A percentile compares a stretch with the other conserved stretches of the same genome.
phyloP scores from a whole-genome alignment of 164 flowering plant genomes.

The Tetracentron sinense region DNA sequence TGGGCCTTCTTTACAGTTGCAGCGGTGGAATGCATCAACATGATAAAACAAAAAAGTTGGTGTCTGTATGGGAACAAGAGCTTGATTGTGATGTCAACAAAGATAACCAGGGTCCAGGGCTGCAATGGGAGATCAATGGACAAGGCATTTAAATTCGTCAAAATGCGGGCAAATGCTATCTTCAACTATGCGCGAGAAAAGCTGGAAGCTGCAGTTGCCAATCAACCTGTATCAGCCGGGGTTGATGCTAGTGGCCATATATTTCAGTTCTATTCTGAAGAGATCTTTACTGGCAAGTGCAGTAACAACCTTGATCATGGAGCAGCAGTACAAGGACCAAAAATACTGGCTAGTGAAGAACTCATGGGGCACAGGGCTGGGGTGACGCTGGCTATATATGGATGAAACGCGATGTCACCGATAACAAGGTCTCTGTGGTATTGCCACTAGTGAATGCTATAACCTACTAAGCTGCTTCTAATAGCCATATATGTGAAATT shows the following conservation, averaged over 20 bases:
- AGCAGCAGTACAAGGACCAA: conserved; percentile 28
- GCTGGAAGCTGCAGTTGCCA: conserved; percentile 33
- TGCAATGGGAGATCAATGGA: conserved; percentile 64
- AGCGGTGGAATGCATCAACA: conserved; percentile 50
- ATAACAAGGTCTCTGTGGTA: conserved; percentile 45
- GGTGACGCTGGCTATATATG: conserved; percentile 53
- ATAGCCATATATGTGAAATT: no score
- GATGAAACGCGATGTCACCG: conserved; percentile 28
- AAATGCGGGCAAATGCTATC: conserved; percentile 34
- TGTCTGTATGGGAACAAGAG: conserved; percentile 54
- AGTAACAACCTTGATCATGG: conserved; percentile 46
- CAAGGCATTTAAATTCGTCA: conserved; percentile 38
- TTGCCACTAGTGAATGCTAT: no score
- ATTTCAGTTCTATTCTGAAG: conserved; percentile 47
- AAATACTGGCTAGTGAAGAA: conserved; percentile 63
- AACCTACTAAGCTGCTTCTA: no score
- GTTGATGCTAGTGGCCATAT: conserved; percentile 40
- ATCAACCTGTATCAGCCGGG: conserved; percentile 56
- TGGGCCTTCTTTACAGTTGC: conserved; percentile 72
- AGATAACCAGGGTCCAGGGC: conserved; percentile 35
- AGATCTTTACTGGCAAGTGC: conserved; percentile 38
- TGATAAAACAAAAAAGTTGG: conserved; percentile 34
- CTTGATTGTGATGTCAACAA: conserved; percentile 39
- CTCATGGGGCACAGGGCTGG: conserved; percentile 59
- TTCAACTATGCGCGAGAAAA: conserved; percentile 41